A percentile compares a stretch with the other conserved stretches of the same genome.
Evolutionary conservation across 2,329 filamentous ascomycete genomes (phyloP).

Genomic region (Aureobasidium sp.): DNA sequence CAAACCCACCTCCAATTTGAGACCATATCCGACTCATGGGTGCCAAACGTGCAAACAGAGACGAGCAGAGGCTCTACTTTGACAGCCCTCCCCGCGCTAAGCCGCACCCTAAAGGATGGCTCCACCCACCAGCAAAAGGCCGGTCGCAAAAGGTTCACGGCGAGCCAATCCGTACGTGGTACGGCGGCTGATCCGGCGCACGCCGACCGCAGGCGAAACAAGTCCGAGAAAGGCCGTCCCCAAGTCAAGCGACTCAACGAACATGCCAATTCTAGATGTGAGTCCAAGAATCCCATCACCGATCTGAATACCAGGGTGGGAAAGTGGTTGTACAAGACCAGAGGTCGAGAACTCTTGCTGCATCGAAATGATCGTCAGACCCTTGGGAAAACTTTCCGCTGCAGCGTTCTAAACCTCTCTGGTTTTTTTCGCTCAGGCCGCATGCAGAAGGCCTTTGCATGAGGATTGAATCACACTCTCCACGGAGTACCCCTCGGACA

Average conservation of each 20-base stretch:
- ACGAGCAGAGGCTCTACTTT: background rate
- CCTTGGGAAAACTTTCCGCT: background rate
- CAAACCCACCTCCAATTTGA: no score
- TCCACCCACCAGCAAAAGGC: no score
- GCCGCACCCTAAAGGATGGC: background rate
- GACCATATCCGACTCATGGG: background rate
- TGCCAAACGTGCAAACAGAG: background rate
- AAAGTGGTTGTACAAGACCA: background rate
- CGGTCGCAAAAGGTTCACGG: background rate
- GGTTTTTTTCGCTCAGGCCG: no score
- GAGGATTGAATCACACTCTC: background rate
- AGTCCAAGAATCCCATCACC: background rate
- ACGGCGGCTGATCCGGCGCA: background rate
- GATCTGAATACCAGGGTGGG: background rate
- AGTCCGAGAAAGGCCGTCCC: background rate
- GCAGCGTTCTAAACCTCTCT: background rate
- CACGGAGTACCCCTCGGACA: background rate
- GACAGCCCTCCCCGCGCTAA: background rate
- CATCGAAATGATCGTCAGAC: background rate
- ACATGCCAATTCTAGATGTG: background rate
- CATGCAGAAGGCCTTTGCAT: no score
- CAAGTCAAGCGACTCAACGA: background rate
- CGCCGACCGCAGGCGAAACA: background rate
- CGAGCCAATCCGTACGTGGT: background rate
- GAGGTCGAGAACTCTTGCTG: background rate